A percentile compares a stretch with the other conserved stretches of the same genome.
Conservation (phyloP, 768 basidiomycete genomes). For the Calocera viscosa region DNA sequence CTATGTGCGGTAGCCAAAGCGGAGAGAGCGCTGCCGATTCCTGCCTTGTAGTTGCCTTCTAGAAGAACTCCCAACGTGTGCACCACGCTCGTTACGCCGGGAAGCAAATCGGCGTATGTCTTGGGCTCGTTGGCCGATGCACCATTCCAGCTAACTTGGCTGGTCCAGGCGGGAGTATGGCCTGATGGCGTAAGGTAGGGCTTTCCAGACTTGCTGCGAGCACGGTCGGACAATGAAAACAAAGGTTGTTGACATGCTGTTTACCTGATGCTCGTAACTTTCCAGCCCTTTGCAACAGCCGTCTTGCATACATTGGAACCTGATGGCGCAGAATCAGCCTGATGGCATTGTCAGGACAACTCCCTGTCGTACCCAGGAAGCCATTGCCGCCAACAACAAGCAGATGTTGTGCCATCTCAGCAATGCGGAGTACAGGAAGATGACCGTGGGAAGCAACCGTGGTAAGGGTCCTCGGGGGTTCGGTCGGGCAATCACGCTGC, state of each 20-base stretch:
- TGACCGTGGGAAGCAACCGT: not conserved
- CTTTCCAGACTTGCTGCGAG: slow-evolving; percentile 62
- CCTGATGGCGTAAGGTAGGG: slow-evolving; percentile 84
- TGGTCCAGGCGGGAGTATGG: slow-evolving; percentile 75
- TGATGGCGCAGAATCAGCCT: slow-evolving; percentile 25
- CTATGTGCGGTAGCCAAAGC: slow-evolving; percentile 9
- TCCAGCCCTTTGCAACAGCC: slow-evolving; percentile 71
- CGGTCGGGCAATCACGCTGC: too few species aligned
- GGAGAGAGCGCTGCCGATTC: slow-evolving; percentile 33
- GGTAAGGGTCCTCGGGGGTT: not conserved
- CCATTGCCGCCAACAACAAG: slow-evolving; percentile 99
- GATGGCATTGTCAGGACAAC: not conserved
- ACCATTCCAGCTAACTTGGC: slow-evolving; percentile 76
- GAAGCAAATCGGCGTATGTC: slow-evolving; percentile 56
- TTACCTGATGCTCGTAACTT: slow-evolving; percentile 83
- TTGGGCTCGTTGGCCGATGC: slow-evolving; percentile 72
- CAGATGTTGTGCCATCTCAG: slow-evolving; percentile 39
- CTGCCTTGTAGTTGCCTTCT: slow-evolving; percentile 72
- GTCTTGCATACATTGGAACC: slow-evolving; percentile 87
- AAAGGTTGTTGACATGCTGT: slow-evolving; percentile 13
- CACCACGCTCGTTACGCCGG: slow-evolving; percentile 62
- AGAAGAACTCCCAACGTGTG: slow-evolving; percentile 88
- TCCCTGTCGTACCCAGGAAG: slow-evolving; percentile 56
- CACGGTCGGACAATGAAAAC: not conserved
- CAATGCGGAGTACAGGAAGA: not conserved